A percentile compares a stretch with the other conserved stretches of the same genome.
These are phyloP conservation scores for Sclerotinia trifoliorum DNA, from an alignment of 2,329 filamentous ascomycete genomes.

Conservation along the genomic window DNA sequence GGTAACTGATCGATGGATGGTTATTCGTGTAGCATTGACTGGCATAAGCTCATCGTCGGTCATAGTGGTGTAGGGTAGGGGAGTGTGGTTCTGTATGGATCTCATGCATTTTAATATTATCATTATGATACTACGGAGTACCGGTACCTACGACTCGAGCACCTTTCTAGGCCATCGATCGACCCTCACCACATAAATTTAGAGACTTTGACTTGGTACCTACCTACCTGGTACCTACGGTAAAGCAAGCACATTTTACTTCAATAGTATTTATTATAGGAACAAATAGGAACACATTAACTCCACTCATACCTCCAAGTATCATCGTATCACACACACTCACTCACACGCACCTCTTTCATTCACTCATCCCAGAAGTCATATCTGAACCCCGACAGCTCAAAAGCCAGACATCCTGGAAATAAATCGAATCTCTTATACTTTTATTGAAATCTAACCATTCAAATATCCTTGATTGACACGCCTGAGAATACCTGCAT, in stretches of 20 bases:
- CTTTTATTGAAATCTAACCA: slow-evolving; percentile 12
- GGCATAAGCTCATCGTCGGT: neutral
- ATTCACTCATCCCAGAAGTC: neutral
- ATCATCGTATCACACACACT: neutral
- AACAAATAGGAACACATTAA: neutral
- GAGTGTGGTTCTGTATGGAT: neutral
- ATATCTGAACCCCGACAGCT: neutral
- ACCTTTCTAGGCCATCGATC: no score
- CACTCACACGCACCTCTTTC: neutral
- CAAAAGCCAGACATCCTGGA: slow-evolving; percentile 13
- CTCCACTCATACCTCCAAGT: neutral
- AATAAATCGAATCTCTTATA: slow-evolving; percentile 1
- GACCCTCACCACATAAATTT: neutral
- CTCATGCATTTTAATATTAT: neutral
- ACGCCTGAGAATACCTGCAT: slow-evolving; percentile 13
- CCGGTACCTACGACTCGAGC: neutral
- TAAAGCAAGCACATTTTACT: neutral
- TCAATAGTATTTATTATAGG: neutral
- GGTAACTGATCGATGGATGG: neutral
- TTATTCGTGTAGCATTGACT: neutral
- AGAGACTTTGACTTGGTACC: neutral
- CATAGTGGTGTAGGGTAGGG: neutral
- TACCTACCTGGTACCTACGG: neutral
- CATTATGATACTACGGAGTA: neutral
- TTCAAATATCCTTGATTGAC: slow-evolving; percentile 7